Evolutionary conservation across 306 rosid species (phyloP).

Genomic region (Quercus bicolor): DNA sequence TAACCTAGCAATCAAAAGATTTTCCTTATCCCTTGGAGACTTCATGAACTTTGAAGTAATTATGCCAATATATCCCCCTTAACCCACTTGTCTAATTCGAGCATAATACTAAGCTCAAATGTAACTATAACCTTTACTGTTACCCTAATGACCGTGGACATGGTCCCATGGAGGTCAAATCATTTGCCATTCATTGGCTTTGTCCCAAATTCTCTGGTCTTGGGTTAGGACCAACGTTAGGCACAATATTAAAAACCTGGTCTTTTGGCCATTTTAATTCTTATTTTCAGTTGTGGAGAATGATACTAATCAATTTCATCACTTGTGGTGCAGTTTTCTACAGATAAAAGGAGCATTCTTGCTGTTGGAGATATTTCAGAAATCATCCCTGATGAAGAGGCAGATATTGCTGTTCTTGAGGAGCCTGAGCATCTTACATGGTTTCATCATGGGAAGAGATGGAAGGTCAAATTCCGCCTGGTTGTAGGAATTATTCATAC

Average conservation of each 20-base stretch:
- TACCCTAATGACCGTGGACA: not conserved
- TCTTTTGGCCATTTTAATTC: not conserved
- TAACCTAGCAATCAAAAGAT: not conserved
- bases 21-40: not conserved
- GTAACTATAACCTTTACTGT: not conserved
- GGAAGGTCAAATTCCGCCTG: slow-evolving; percentile 78
- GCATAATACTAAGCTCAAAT: not conserved
- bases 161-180: not conserved
- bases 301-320: slow-evolving; percentile 21
- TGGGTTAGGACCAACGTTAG: not conserved
- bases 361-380: slow-evolving; percentile 93
- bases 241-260: not conserved
- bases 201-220: not conserved
- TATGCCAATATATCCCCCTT: not conserved
- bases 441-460: slow-evolving; percentile 97
- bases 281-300: not conserved
- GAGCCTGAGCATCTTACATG: slow-evolving; percentile 98
- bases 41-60: not conserved
- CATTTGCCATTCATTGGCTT: not conserved
- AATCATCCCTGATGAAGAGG: slow-evolving; percentile 64
- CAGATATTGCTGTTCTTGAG: slow-evolving; percentile 94
- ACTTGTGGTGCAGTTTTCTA: slow-evolving; percentile 55
- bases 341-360: slow-evolving; percentile 91
- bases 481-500: slow-evolving; percentile 93
- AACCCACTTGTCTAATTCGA: not conserved